Base-by-base conservation (phyloP, 768 basidiomycete species). In the Kwoniella mangroviensis region DNA sequence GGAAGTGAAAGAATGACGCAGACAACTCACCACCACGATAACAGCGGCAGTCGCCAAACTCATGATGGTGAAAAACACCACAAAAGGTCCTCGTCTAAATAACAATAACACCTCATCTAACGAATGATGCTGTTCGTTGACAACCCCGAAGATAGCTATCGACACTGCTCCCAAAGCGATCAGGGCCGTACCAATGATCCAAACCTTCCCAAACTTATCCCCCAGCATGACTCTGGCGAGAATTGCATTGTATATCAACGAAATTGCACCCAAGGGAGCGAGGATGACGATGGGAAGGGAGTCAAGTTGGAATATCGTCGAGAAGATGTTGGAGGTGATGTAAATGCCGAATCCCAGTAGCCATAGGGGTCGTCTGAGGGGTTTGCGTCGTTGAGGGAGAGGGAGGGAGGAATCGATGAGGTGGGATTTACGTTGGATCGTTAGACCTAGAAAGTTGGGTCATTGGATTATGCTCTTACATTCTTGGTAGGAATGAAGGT, bases 261-360 rank as follows among this genome's bases (percentile, higher is more conserved):
- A 93, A n/a, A 95, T 91, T 0, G 94, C 94, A 12, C 94, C 94
- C 4, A 98, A 87, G 0, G 94, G 94, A 0, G 94, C 94, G 62
- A 98, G 90, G 67, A 98, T 92, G 69, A 96, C 94, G 73, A 98
- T 92, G 2, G 94, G 94, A 13, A 98, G 88, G 2, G 93, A 92
- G 10, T 93, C 93, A 52, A 98, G 93, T 84, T 96, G 94, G 74
- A 96, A 91, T 45, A 95, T 84, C 1, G 93, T 94, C 7, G 93
- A 92, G 59, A 94, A 84, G 68, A 95, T 84, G 83, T 97, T 97
- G 61, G 93, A 93, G 40, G 90, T 89, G 68, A 95, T 89, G 86
- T 94, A 95, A 79, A 94, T 88, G 64, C 86, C 86, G 77, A 95
- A 94, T 11, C 94, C 94, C 21, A 92, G 81, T 21, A 96, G 84